Evolutionary conservation across 2,329 filamentous ascomycete genomes (phyloP), one percentile per base, ranked within the genome.

Genomic region (Aspergillus hiratsukae): DNA sequence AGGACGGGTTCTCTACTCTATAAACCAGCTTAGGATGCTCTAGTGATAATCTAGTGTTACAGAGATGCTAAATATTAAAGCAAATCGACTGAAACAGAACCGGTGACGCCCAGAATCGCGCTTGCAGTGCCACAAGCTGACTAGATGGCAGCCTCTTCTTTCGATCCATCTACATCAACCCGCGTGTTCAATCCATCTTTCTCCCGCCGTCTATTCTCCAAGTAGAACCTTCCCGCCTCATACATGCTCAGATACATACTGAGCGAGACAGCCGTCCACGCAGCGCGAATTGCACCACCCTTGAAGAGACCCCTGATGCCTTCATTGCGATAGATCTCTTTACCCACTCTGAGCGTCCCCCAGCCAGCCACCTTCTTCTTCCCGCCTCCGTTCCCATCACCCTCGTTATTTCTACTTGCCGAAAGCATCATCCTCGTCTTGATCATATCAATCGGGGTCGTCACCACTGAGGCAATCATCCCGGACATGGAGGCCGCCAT

Each of bases 371-470:
- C 46, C 51, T 28, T 60, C 51, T 37, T 50, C 48, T 51, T 56
- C 28, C 55, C 19, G 50, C 57, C 41, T 49, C 43, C 2, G 23
- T 25, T 10, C 46, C 49, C 19, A 48, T 37, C 27, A 41, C 45
- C 62, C 69, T 23, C 21, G 23, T 54, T 70, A 14, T 77, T 27
- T 4, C 3, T 2, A 23, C 43, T 79, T 1, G 85, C 85, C 29
- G 82, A 80, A 27, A 96, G 78, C 91, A 96, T 96, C 74, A 96
- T 88, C 51, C 90, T 78, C 61, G 91, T 96, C 78, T 96, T 96
- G 25, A 96, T 83, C 9, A 96, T 90, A 72, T 96, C 92, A 54
- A 91, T 85, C 0, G 92, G 92, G 51, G 91, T 96, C 1, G 91
- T 96, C n/a, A 94, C 71, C 9, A 89, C 82, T 0, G 91, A 89